These are phyloP conservation scores for Calonectria pteridis DNA, from an alignment of 2,329 filamentous ascomycete genomes.

Conservation along the genomic window DNA sequence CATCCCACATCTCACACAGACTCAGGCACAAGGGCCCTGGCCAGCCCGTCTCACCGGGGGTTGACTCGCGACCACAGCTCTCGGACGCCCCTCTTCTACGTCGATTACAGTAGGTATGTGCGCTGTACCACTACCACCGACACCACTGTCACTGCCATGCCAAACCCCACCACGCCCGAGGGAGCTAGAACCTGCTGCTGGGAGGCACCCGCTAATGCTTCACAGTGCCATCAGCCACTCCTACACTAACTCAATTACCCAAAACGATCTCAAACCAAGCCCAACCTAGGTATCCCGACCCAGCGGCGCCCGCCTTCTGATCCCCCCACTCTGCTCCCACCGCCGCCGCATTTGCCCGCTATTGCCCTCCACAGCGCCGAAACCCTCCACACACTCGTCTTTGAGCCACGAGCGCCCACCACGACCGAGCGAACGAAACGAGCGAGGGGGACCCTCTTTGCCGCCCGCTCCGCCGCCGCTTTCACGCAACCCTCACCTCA, in stretches of 20 bases:
- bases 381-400: constrained; percentile 33
- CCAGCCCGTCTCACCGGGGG: constrained; percentile 19
- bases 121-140: neutral
- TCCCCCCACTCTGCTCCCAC: constrained; percentile 36
- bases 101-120: constrained; percentile 7
- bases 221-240: constrained; percentile 15
- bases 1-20: constrained; percentile 20
- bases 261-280: constrained; percentile 18
- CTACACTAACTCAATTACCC: constrained; percentile 6
- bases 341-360: constrained; percentile 36
- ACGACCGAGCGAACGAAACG: constrained; percentile 19
- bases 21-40: constrained; percentile 22
- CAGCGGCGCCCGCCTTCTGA: constrained; percentile 21
- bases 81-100: constrained; percentile 5
- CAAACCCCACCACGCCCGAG: neutral
- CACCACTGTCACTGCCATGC: constrained; percentile 1
- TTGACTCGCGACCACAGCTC: constrained; percentile 24
- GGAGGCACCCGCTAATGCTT: constrained; percentile 5
- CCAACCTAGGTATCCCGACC: constrained; percentile 20
- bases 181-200: neutral
- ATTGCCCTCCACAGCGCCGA: constrained; percentile 35
- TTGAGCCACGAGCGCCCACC: constrained; percentile 33
- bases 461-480: constrained; percentile 44
- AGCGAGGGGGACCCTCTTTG: constrained; percentile 34
- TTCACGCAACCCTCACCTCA: constrained; percentile 41